Percentiles rank a stretch among this genome's conserved stretches.
Evolutionary conservation across 176 grass and related monocot genomes (phyloP).

Genomic region (Eragrostis curvula): DNA sequence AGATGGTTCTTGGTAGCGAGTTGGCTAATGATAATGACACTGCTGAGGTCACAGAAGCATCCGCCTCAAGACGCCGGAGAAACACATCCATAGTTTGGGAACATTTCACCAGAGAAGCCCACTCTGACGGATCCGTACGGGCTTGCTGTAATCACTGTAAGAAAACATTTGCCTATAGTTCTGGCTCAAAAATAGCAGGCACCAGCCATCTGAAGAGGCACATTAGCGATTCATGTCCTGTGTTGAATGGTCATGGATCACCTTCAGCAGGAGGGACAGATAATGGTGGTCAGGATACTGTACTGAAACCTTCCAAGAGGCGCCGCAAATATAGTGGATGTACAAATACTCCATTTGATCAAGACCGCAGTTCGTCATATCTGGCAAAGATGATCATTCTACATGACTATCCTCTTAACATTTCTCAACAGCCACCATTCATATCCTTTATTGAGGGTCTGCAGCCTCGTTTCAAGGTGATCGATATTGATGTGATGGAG

Average conservation of each 20-base stretch:
- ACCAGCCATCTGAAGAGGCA: too few species aligned
- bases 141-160: too few species aligned
- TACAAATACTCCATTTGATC: conserved; percentile 50
- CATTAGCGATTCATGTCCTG: conserved; percentile 44
- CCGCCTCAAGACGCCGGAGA: conserved; percentile 38
- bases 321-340: conserved; percentile 31
- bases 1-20: background rate
- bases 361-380: conserved; percentile 41
- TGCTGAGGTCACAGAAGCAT: conserved; percentile 33
- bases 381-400: conserved; percentile 71
- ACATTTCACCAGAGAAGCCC: conserved; percentile 50
- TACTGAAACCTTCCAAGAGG: conserved; percentile 34
- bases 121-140: too few species aligned
- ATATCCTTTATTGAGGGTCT: conserved; percentile 53
- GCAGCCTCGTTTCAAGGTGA: conserved; percentile 52
- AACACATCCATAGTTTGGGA: conserved; percentile 74
- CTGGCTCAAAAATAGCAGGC: too few species aligned
- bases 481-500: conserved; percentile 28
- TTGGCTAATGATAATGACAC: conserved; percentile 9
- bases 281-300: conserved; percentile 17
- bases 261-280: conserved; percentile 13
- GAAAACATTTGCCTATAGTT: too few species aligned
- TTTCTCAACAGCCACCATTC: conserved; percentile 56
- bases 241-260: conserved; percentile 21
- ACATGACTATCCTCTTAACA: conserved; percentile 57